Conservation (phyloP, 192 early-diverging fungal genomes). For the Chytriomyces sp. region DNA sequence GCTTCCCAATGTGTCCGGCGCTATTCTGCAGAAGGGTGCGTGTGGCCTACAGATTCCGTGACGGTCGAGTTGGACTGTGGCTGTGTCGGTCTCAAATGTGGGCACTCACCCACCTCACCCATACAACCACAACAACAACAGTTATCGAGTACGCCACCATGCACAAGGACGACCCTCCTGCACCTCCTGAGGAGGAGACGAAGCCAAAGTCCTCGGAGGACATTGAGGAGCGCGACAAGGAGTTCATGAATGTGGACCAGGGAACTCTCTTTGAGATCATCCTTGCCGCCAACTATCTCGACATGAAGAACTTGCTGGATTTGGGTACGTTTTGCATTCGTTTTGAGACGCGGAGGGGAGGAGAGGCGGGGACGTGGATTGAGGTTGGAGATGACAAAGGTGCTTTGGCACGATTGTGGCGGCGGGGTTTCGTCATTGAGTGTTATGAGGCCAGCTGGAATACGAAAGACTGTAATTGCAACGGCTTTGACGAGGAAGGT, state of each 20-base stretch:
- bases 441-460: not conserved
- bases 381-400: no score
- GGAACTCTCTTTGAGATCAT: slow-evolving; percentile 92
- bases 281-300: slow-evolving; percentile 69
- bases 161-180: slow-evolving; percentile 73
- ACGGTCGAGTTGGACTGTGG: not conserved
- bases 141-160: slow-evolving; percentile 90
- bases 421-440: not conserved
- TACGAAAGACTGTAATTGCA: not conserved
- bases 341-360: not conserved
- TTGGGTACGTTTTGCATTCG: slow-evolving; percentile 41
- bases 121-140: not conserved
- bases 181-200: slow-evolving; percentile 59
- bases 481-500: not conserved
- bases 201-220: slow-evolving; percentile 68
- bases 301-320: slow-evolving; percentile 63
- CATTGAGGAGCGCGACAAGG: slow-evolving; percentile 87
- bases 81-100: slow-evolving; percentile 5
- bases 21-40: slow-evolving; percentile 73
- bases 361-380: no score
- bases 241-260: slow-evolving; percentile 92
- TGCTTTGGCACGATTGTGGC: no score
- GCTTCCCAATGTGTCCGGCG: slow-evolving; percentile 86
- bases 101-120: not conserved
- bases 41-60: not conserved